These are phyloP conservation scores for Zymoseptoria crescenta DNA, from an alignment of 2,329 filamentous ascomycete species.

Conservation along the genomic window DNA sequence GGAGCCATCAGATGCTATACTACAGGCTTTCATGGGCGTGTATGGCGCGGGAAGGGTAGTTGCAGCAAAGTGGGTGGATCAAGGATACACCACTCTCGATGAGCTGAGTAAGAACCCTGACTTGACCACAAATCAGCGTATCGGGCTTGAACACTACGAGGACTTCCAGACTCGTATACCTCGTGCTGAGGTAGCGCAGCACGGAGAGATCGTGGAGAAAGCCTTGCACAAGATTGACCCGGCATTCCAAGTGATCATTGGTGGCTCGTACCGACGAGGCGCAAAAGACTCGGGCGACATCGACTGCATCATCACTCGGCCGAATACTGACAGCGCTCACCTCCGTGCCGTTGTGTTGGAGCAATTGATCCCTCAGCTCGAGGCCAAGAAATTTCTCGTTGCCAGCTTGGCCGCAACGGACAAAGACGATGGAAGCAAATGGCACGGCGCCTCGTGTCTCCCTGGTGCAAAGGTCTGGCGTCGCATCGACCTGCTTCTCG, in stretches of 20 bases:
- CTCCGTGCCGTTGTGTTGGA: conserved; percentile 57
- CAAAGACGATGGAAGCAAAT: conserved; percentile 60
- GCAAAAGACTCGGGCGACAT: conserved; percentile 69
- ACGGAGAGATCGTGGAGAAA: conserved; percentile 57
- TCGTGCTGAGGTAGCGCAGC: conserved; percentile 62
- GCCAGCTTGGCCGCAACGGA: conserved; percentile 53
- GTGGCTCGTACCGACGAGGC: conserved; percentile 80
- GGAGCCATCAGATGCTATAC: conserved; percentile 56
- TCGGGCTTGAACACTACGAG: conserved; percentile 71
- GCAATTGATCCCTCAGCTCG: conserved; percentile 55
- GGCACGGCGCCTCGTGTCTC: conserved; percentile 77
- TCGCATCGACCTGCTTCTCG: conserved; percentile 75
- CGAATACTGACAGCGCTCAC: conserved; percentile 48
- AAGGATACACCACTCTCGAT: conserved; percentile 65
- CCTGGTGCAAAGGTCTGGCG: conserved; percentile 60
- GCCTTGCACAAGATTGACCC: conserved; percentile 55
- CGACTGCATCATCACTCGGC: conserved; percentile 73
- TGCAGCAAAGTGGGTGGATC: conserved; percentile 67
- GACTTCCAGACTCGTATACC: conserved; percentile 76
- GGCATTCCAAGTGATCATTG: conserved; percentile 61
- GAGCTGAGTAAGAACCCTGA: conserved; percentile 57
- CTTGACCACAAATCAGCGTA: conserved; percentile 60
- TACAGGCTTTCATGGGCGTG: conserved; percentile 66
- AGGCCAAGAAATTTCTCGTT: conserved; percentile 57
- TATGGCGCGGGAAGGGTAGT: conserved; percentile 64